These are phyloP conservation scores for Gnetum montanum DNA, from an alignment of 75 land plant genomes.

Conservation along the genomic window DNA sequence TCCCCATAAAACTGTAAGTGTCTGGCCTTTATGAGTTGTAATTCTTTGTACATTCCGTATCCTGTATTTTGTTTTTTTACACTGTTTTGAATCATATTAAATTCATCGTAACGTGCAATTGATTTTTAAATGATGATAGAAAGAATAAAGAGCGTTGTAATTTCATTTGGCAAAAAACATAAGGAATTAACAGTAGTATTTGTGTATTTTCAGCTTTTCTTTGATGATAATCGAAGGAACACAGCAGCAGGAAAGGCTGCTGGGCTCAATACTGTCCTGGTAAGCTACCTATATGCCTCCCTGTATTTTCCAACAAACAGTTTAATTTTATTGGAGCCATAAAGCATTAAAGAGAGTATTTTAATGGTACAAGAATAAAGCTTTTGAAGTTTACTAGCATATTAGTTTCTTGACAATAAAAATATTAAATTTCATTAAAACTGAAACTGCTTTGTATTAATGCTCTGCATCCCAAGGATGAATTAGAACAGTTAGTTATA, in stretches of 20 bases:
- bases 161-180: too few species aligned
- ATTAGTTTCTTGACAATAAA: background rate
- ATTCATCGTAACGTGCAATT: too few species aligned
- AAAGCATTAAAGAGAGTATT: background rate
- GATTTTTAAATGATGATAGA: too few species aligned
- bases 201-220: slow-evolving; percentile 37
- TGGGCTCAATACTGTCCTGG: slow-evolving; percentile 63
- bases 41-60: too few species aligned
- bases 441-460: too few species aligned
- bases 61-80: background rate
- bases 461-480: too few species aligned
- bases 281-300: slow-evolving; percentile 4
- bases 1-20: slow-evolving; percentile 24
- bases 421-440: background rate
- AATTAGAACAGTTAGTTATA: too few species aligned
- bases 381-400: background rate
- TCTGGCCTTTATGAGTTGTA: background rate
- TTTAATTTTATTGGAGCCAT: background rate
- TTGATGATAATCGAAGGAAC: slow-evolving; percentile 53
- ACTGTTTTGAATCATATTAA: background rate
- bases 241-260: slow-evolving; percentile 46
- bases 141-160: too few species aligned
- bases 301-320: background rate
- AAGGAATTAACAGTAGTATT: too few species aligned
- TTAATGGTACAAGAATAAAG: background rate